Evolutionary conservation across 2,329 filamentous ascomycete genomes (phyloP), one percentile per base, ranked within the genome.

Genomic region (Trichoderma sp.): DNA sequence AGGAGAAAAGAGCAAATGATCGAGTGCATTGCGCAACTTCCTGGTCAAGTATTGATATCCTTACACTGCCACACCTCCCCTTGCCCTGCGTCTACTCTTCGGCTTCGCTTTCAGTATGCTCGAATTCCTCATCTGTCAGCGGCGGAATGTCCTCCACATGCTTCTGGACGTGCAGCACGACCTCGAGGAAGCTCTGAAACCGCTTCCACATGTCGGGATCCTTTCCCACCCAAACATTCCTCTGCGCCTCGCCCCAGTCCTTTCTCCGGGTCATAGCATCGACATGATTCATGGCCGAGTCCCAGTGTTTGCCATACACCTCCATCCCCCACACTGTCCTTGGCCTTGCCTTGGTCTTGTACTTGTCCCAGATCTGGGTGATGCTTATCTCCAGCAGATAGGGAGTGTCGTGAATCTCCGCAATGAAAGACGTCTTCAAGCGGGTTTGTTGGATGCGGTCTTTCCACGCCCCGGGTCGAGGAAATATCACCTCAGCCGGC

Each of bases 281-380:
- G 24, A 67, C 61, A 50, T 72, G 67, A 54, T 77, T 77, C 41
- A 77, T 69, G 44, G 70, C 72, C 55, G 75, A 76, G n/a, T 77
- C 76, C 77, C 77, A 79, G 52, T 77, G 72, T 51, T 67, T 66
- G 15, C 73, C 76, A 66, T 74, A 75, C 17, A 78, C 57, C 41
- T 76, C 73, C 21, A 78, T 63, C 1, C 71, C 71, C 73, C 73
- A 77, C 48, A 69, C 73, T 9, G 69, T 63, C 10, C 73, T 67
- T 10, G 75, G 68, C 5, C 65, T 5, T 6, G 19, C 24, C n/a
- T 59, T 17, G 7, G 69, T 64, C 17, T 66, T 52, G 52, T 69
- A 15, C 41, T 69, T 71, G 28, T 69, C 66, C 72, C 76, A 76
- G 4, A 64, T 60, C 58, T 74, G 71, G 5, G 72, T 74, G 26